Evolutionary conservation across 306 rosid genomes (phyloP).

Genomic region (Cucurbita argyrosperma): DNA sequence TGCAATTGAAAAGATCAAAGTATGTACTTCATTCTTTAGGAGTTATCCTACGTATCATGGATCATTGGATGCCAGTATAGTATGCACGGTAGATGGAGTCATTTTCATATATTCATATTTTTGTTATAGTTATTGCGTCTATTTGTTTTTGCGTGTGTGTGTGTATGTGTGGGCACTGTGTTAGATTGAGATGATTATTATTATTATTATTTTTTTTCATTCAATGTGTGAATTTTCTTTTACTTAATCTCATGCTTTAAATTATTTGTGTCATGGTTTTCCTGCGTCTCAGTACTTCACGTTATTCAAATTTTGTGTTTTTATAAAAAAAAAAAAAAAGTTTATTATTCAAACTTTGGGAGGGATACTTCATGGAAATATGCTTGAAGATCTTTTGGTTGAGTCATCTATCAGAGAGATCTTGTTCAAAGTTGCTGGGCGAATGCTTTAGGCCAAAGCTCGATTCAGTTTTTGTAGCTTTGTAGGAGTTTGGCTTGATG

Average conservation of each 20-base stretch:
- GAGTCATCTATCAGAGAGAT: neutral
- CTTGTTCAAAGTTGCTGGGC: neutral
- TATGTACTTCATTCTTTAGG: slow-evolving; percentile 16
- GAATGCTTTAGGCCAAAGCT: neutral
- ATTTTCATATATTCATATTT: neutral
- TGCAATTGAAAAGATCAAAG: slow-evolving; percentile 63
- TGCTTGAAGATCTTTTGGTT: neutral
- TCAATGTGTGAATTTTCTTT: neutral
- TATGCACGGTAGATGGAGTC: neutral
- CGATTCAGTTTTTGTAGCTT: neutral
- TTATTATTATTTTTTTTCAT: neutral
- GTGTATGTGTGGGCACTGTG: too few species aligned
- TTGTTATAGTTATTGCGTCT: neutral
- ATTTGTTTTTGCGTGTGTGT: neutral
- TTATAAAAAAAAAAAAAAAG: neutral
- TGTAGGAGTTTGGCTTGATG: too few species aligned
- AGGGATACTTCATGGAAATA: neutral
- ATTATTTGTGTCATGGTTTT: neutral
- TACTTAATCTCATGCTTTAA: neutral
- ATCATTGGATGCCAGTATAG: too few species aligned
- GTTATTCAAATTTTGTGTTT: neutral
- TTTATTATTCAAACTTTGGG: neutral
- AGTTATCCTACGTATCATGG: neutral
- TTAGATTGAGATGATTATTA: neutral
- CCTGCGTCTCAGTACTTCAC: neutral